These are phyloP conservation scores for Vanderwaltozyma yarrowii DNA, from an alignment of 805 yeast genomes.

Conservation along the genomic window DNA sequence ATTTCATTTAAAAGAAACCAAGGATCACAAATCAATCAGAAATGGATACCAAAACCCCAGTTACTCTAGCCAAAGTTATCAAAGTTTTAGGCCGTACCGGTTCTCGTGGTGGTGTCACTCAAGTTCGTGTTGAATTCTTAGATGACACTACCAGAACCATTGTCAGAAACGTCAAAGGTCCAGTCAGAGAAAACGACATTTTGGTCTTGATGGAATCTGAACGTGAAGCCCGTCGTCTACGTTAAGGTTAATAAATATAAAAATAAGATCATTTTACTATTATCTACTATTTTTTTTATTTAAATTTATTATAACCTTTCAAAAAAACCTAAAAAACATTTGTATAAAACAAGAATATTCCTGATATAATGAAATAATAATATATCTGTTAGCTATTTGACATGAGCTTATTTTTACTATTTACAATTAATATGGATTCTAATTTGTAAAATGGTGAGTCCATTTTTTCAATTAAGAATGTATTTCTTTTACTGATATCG, in stretches of 20 bases:
- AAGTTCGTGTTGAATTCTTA: slow-evolving; percentile 94
- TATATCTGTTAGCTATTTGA: too few relatives aligned
- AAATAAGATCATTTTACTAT: too few relatives aligned
- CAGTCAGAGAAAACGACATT: slow-evolving; percentile 97
- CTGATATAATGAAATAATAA: too few relatives aligned
- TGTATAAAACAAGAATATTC: too few relatives aligned
- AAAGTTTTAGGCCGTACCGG: slow-evolving; percentile 99
- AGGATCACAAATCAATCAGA: not conserved
- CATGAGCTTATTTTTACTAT: too few relatives aligned
- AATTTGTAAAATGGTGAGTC: not conserved
- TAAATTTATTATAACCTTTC: not conserved
- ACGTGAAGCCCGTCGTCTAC: slow-evolving; percentile 97
- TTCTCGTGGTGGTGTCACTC: slow-evolving; percentile 99
- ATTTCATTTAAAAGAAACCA: not conserved
- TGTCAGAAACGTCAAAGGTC: slow-evolving; percentile 96
- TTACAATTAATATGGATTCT: not conserved
- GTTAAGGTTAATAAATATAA: slow-evolving; percentile 32
- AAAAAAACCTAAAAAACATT: not conserved
- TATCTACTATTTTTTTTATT: not conserved
- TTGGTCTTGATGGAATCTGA: slow-evolving; percentile 99
- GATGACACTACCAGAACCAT: slow-evolving; percentile 92
- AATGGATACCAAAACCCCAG: slow-evolving; percentile 63
- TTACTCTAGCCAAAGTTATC: slow-evolving; percentile 98
- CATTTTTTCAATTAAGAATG: not conserved
- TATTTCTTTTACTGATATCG: not conserved